Base-by-base conservation (phyloP, 139 green algal genomes). In the Coelastrella sp. region DNA sequence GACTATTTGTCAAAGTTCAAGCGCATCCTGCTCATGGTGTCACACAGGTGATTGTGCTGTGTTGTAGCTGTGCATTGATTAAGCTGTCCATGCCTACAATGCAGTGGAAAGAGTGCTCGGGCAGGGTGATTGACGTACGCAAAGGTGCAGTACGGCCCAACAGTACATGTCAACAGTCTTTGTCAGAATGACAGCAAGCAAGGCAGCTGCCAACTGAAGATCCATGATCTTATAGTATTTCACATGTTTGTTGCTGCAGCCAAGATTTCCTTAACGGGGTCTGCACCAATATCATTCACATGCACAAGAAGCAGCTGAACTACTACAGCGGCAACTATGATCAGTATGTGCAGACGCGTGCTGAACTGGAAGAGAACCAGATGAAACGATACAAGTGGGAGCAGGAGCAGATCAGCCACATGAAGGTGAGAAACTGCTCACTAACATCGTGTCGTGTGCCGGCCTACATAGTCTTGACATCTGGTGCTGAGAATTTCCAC, bases 241-340 rank as follows among this genome's bases (percentile, higher is more conserved):
- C 35, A 49, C 63, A 70, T 49, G 17, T 24, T 76, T 76, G n/a
- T 24, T 19, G 15, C 24, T 76, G 68, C 7, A 90, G 85, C 76
- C 96, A 99, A 93, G 98, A 99, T 93, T 99, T 99, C 91, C 93
- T 99, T 12, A 99, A 99, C 92, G 96, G 96, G 73, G 98, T 99
- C 27, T 99, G 97, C 93, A 99, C 98, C 86, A 98, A 99, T 95
- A 99, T 99, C 92, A 97, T 99, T 68, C 96, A 97, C 91, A 96
- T 99, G 93, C 95, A 97, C 61, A 93, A 98, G 82, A 97, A 98
- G 93, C 94, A 97, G 95, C 94, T 99, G 63, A 96, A 94, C n/a
- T 97, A 96, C 84, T 99, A 99, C 94, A 92, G 93, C 59, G 97
- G 97, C 87, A 95, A 99, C 92, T 99, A 98, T 88, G 97, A 99